Evolutionary conservation across 208 protist species (phyloP), one percentile per base, ranked within the genome.

Genomic region (Herpetomonas tarakana): DNA sequence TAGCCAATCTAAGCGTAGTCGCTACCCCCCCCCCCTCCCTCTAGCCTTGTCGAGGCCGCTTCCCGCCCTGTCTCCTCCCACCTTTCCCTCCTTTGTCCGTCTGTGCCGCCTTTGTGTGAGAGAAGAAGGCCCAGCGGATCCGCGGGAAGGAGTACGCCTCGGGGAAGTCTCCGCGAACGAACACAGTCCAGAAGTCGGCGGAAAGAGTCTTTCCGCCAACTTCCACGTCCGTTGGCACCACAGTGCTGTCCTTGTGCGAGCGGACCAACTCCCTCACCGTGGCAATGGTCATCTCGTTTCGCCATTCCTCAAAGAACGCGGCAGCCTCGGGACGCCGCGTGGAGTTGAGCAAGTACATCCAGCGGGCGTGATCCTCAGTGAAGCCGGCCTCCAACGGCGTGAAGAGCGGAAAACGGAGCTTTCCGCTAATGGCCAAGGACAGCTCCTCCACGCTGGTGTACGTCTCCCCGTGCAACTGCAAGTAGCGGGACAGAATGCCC

Each of bases 301-400:
- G 81, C 41, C 78, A 52, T 27, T 39, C 29, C 38, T 82, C 66
- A 54, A 81, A 88, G 35, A 75, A 72, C 27, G 57, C 35, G 6
- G 81, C 18, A 16, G 35, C 51, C n/a, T 65, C 63, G 18, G 58
- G 30, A 41, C 72, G 71, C 2, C 74, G 62, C 4, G 69, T 62
- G 14, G 82, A 88, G 71, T 88, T 85, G 16, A 93, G 45, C 21
- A 92, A 59, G 14, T 74, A 78, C 22, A 86, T 54, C 81, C 80
- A 92, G 1, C 89, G 77, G 7, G 81, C 83, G 51, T 81, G 52
- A 14, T 74, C 69, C 61, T 95, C 86, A 0, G 78, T 87, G 60
- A 87, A 92, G 27, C 71, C 80, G 0, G 65, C 49, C 7, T 73
- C 71, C 3, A 95, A 72, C 0, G 89, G 89, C n/a, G 31, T 38